phyloP scores from a whole-genome alignment of 1,284 basidiomycete species.

The Microbotryomycetes sp. region DNA sequence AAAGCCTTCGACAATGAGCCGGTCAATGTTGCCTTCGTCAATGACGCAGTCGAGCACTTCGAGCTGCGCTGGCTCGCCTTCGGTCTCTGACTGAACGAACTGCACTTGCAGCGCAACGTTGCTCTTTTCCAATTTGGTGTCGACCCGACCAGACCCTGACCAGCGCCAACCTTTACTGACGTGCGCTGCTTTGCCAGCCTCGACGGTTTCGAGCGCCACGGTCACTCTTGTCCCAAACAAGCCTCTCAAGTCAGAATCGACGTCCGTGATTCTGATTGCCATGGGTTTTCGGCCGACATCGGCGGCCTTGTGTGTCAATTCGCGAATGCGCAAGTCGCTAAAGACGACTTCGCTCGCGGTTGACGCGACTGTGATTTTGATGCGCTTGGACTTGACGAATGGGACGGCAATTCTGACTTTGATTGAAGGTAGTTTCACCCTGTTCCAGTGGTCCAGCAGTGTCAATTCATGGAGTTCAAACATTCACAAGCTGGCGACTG shows the following conservation, averaged over 20 bases:
- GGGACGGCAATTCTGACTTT: not conserved
- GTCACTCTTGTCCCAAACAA: slow-evolving; percentile 4
- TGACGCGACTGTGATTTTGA: slow-evolving; percentile 6
- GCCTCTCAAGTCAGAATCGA: slow-evolving; percentile 5
- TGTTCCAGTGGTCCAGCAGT: not conserved
- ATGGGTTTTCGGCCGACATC: slow-evolving; percentile 10
- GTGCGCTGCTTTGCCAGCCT: not conserved
- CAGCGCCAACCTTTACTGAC: not conserved
- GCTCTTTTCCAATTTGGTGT: slow-evolving; percentile 4
- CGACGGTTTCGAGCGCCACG: not conserved
- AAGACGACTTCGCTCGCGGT: slow-evolving; percentile 16
- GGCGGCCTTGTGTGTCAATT: not conserved
- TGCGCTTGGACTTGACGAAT: not conserved
- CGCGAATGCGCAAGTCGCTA: not conserved
- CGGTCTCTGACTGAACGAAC: not conserved
- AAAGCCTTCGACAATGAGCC: not conserved
- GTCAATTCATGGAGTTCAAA: not conserved
- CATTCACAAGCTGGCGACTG: not conserved
- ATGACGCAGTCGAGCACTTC: slow-evolving; percentile 1
- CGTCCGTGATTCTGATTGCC: not conserved
- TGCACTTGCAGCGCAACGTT: not conserved
- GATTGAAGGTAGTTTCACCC: slow-evolving; percentile 15
- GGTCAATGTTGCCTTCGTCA: slow-evolving; percentile 2
- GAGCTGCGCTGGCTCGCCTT: not conserved
- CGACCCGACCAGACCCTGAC: slow-evolving; percentile 4